Percentiles rank a stretch among this genome's conserved stretches.
These are phyloP conservation scores for Porphyrellus cyaneotinctus DNA, from an alignment of 768 basidiomycete genomes.

Conservation along the genomic window DNA sequence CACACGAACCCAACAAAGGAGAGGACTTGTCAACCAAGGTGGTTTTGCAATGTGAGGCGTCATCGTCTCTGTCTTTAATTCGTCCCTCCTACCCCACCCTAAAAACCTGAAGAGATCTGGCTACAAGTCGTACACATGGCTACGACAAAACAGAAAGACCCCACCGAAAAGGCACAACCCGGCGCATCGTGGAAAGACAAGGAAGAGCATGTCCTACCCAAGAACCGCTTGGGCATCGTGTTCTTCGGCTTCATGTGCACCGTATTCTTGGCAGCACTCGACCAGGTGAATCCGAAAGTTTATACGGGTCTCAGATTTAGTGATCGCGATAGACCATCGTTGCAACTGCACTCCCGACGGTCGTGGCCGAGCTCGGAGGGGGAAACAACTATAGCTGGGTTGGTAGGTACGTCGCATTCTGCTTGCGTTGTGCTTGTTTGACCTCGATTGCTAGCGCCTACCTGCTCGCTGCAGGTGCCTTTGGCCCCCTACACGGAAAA, in stretches of 20 bases:
- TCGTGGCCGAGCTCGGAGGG: conserved; percentile 60
- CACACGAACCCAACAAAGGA: too few relatives aligned
- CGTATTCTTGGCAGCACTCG: conserved; percentile 45
- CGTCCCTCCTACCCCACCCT: too few relatives aligned
- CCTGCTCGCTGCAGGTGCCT: conserved; percentile 60
- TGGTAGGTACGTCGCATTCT: conserved; percentile 45
- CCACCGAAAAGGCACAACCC: conserved; percentile 29
- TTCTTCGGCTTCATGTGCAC: conserved; percentile 31
- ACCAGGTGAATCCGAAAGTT: conserved; percentile 43
- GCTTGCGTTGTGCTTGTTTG: neutral
- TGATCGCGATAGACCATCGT: conserved; percentile 50
- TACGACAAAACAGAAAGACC: neutral
- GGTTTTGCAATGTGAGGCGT: too few relatives aligned
- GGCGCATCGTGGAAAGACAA: conserved; percentile 53
- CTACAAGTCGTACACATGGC: conserved; percentile 2
- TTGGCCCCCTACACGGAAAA: conserved; percentile 76
- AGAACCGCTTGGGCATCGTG: conserved; percentile 22
- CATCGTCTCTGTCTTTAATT: too few relatives aligned
- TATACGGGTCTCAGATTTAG: neutral
- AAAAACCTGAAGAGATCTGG: neutral
- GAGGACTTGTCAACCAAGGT: too few relatives aligned
- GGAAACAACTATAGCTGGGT: conserved; percentile 70
- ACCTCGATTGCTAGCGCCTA: conserved; percentile 53
- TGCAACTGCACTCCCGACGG: conserved; percentile 73
- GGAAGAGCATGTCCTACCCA: conserved; percentile 54